Evolutionary conservation across 345 rosid genomes (phyloP), one percentile per base, ranked within the genome.

Genomic region (Populus deltoides): DNA sequence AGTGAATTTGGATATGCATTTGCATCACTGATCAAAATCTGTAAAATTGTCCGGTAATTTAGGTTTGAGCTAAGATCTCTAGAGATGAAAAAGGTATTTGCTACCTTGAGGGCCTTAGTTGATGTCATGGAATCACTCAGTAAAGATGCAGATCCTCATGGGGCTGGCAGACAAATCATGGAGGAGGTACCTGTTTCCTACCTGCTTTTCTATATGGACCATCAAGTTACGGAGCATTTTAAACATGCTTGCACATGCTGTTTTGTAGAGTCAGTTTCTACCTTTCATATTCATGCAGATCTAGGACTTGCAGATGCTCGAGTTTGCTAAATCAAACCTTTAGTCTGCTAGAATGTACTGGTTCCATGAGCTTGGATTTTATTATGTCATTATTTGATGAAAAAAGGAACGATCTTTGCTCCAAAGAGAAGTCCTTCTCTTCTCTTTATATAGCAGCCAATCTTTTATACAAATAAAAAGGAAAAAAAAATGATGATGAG

Each of bases 71-170:
- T 74, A 11, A 77, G 79, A 49, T 83, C 86, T 75, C 81, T 88
- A 33, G 86, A 89, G 85, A 93, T 86, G 97, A 93, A 86, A 86
- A 96, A 91, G 86, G 90, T 92, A 38, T 87, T 96, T 77, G 88
- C 94, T 74, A 96, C 94, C 66, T 81, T 92, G 86, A 90, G 90
- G 89, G 99, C 97, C 76, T 84, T 96, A 76, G 83, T 90, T 25
- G 97, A 96, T 79, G 98, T 96, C 68, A 86, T 96, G 94, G 98
- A 92, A 84, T 88, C 86, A 24, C 97, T 96, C 80, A 89, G 93
- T 84, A 86, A 89, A 86, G 94, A 88, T 85, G 99, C 97, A 75
- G 98, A 88, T 88, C 94, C 94, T 75, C 81, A 68, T 73, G 98
- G 97, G 71, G 98, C 92, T 84, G 99, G 97, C 79, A 88, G 93